These are phyloP conservation scores for Pulveroboletus sp. DNA, from an alignment of 768 basidiomycete species.

Conservation along the genomic window DNA sequence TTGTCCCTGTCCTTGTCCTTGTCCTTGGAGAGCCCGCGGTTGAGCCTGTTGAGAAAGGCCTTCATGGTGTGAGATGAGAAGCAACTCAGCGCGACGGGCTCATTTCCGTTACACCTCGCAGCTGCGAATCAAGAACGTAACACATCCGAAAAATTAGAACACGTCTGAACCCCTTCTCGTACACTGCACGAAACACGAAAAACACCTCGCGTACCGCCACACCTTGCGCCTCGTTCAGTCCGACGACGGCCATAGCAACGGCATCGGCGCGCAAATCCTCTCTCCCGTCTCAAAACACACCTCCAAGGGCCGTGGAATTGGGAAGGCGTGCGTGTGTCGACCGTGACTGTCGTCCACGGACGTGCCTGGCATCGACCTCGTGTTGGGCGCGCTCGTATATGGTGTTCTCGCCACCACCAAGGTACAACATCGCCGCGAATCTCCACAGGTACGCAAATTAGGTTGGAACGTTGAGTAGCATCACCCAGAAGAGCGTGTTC, in stretches of 20 bases:
- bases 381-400: slow-evolving; percentile 65
- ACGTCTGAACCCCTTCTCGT: slow-evolving; percentile 40
- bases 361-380: slow-evolving; percentile 42
- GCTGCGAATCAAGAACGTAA: slow-evolving; percentile 11
- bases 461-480: slow-evolving; percentile 63
- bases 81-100: slow-evolving; percentile 11
- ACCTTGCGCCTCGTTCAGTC: slow-evolving; percentile 52
- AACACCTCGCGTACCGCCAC: slow-evolving; percentile 40
- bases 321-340: slow-evolving; percentile 61
- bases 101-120: slow-evolving; percentile 24
- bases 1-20: slow-evolving; percentile 61
- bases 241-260: slow-evolving; percentile 63
- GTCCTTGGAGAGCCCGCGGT: slow-evolving; percentile 53
- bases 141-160: not conserved
- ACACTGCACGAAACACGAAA: slow-evolving; percentile 60
- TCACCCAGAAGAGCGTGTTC: slow-evolving; percentile 35
- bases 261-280: slow-evolving; percentile 77
- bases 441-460: slow-evolving; percentile 51
- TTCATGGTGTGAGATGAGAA: slow-evolving; percentile 54
- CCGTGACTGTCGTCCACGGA: not conserved
- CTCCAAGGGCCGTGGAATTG: slow-evolving; percentile 60
- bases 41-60: slow-evolving; percentile 77
- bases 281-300: slow-evolving; percentile 34
- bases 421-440: slow-evolving; percentile 57
- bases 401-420: slow-evolving; percentile 69